These are phyloP conservation scores for Phytophthora pseudosyringae DNA, from an alignment of 352 stramenopile genomes.

Conservation along the genomic window DNA sequence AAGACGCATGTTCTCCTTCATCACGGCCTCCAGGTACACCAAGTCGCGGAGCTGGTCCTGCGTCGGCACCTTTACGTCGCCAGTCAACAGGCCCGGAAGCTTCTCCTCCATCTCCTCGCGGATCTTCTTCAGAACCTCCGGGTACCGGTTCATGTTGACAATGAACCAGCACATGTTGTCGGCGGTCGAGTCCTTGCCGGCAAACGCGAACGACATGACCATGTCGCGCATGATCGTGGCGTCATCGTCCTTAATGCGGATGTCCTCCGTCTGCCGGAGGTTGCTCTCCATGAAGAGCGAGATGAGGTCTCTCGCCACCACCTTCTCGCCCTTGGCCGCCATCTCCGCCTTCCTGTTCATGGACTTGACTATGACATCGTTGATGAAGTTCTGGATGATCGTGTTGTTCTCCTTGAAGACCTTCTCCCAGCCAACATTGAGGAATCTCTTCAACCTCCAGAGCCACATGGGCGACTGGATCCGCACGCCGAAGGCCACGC, in stretches of 20 bases:
- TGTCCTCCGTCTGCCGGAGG: constrained; percentile 32
- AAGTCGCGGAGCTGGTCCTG: constrained; percentile 55
- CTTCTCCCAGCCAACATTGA: no score
- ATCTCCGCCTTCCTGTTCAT: constrained; percentile 52
- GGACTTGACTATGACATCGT: constrained; percentile 9
- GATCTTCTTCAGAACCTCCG: constrained; percentile 54
- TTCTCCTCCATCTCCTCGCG: constrained; percentile 55
- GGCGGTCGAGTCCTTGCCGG: constrained; percentile 78
- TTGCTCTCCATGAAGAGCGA: constrained; percentile 51
- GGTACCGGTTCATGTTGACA: constrained; percentile 68
- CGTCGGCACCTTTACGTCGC: constrained; percentile 36
- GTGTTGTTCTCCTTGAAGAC: no score
- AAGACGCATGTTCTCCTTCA: constrained; percentile 69
- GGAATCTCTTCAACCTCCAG: no score
- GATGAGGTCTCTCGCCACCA: constrained; percentile 53
- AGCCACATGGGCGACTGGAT: no score
- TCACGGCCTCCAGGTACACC: constrained; percentile 60
- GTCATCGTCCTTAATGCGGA: constrained; percentile 36
- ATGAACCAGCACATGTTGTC: constrained; percentile 73
- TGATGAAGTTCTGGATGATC: no score
- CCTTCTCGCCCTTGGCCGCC: constrained; percentile 44
- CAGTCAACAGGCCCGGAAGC: constrained; percentile 34
- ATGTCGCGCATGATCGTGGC: constrained; percentile 67
- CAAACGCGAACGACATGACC: constrained; percentile 77
- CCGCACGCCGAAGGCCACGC: no score